Base-by-base conservation (phyloP, 257 asterid genomes). In the Nicotiana undulata region DNA sequence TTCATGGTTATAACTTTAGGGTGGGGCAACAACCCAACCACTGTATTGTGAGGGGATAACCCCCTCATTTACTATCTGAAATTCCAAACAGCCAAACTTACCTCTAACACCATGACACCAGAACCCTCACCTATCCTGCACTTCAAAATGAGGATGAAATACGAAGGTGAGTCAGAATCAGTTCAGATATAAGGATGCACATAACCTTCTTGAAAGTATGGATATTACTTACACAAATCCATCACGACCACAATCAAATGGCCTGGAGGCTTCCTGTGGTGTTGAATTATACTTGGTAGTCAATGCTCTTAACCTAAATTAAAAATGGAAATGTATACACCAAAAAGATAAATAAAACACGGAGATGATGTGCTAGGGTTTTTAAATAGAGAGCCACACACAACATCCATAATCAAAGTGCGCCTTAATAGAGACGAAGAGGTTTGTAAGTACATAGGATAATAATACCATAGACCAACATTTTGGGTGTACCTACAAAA, bases 61-160 rank as follows among this genome's bases (percentile, higher is more conserved):
- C 44, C 37, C 40, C 44, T 59, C 40, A 9, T 22, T 22, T 46
- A 46, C 61, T 15, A 49, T 52, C 49, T 66, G 32, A 68, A 20
- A 52, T 3, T 28, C 11, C n/a, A 9, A 17, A 20, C 15, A 11
- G 52, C 56, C 86, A 29, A 79, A 84, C 97, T 89, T 83, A 95
- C 98, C 97, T 93, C 98, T 90, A 93, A 86, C 68, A 95, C 97
- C 86, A 94, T 79, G 84, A 95, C 77, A 81, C 99, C 99, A 59
- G 93, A 88, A 80, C 98, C 98, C 90, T 95, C 99, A 81, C 98
- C 98, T 70, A 95, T 95, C 81, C 98, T 93, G 97, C 80, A 79
- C 85, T 81, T 72, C 82, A 83, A 83, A 84, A 79, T 80, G 66
- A 37, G 80, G 84, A 79, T 85, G 83, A 80, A 72, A 20, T 80